Evolutionary conservation across 2,329 filamentous ascomycete genomes (phyloP).

Genomic region (Diplocarpon mali): DNA sequence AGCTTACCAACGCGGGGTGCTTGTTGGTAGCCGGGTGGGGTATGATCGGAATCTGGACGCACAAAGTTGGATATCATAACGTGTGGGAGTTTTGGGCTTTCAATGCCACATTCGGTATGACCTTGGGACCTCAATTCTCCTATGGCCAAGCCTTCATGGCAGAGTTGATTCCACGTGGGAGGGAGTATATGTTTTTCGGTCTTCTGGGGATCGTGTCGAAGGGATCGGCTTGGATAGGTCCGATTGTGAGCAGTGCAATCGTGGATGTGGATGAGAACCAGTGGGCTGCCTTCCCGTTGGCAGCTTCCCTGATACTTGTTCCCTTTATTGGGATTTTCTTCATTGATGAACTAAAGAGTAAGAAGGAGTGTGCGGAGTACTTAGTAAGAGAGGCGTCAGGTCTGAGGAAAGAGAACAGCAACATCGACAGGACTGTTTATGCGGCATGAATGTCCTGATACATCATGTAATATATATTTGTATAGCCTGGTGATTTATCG

Average conservation of each 20-base stretch:
- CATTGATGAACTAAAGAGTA: constrained; percentile 23
- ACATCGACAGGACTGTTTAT: background rate
- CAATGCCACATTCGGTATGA: constrained; percentile 21
- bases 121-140: constrained; percentile 22
- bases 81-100: constrained; percentile 27
- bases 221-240: constrained; percentile 26
- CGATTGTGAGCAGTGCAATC: constrained; percentile 25
- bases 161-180: constrained; percentile 23
- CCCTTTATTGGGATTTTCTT: constrained; percentile 25
- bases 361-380: constrained; percentile 24
- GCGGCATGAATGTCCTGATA: background rate
- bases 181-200: constrained; percentile 26
- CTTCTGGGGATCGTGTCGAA: constrained; percentile 26
- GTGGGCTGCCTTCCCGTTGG: constrained; percentile 23
- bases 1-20: constrained; percentile 21
- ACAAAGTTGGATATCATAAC: constrained; percentile 24
- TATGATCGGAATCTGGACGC: constrained; percentile 25
- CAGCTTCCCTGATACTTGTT: constrained; percentile 23
- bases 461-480: too few relatives aligned
- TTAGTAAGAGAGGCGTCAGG: constrained; percentile 18
- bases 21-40: constrained; percentile 23
- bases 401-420: constrained; percentile 15
- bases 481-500: too few relatives aligned
- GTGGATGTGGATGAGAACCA: constrained; percentile 23
- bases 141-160: constrained; percentile 27